Evolutionary conservation across 2,329 filamentous ascomycete genomes (phyloP), one percentile per base, ranked within the genome.

Genomic region (Xylaria polymorpha): DNA sequence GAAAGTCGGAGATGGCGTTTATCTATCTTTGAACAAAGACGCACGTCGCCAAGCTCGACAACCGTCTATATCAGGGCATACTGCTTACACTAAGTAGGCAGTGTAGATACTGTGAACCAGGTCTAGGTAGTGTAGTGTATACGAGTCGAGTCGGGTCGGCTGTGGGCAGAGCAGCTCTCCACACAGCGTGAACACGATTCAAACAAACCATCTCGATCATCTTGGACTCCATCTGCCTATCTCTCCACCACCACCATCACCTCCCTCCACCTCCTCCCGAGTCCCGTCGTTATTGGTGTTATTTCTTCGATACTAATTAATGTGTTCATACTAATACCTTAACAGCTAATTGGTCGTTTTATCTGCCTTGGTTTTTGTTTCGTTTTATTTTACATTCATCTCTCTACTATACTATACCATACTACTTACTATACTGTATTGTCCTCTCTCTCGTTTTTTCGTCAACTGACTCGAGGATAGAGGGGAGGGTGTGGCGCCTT

Each of bases 401-500:
- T 39, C 5, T 35, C 7, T 44, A 18, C 18, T 15, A 44, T 37
- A 44, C 29, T 37, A 4, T 39, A 56, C 32, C 25, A 29, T 29
- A 29, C 25, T 29, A 29, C 25, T 29, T n/a, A 39, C 35, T 39
- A 39, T 71, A 65, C 71, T 29, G 25, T 29, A 29, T 29, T 29
- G 25, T 29, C 25, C 25, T 29, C 25, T 29, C 25, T 29, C 25
- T 29, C 25, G 2, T 4, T 37, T 61, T 51, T 73, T 69, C 71
- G 72, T 71, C 58, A 39, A 41, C 58, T 44, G 61, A 56, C 56
- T 46, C 66, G 64, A 73, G 66, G 61, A 61, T 68, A 61, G 70
- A 70, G 25, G 69, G 69, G 67, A 15, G 53, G 53, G 53, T 56
- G 53, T 75, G 74, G 73, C 72, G 68, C 53, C 29, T 61, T 43